phyloP scores from a whole-genome alignment of 192 early-diverging fungal species.

The Glomus cerebriforme region DNA sequence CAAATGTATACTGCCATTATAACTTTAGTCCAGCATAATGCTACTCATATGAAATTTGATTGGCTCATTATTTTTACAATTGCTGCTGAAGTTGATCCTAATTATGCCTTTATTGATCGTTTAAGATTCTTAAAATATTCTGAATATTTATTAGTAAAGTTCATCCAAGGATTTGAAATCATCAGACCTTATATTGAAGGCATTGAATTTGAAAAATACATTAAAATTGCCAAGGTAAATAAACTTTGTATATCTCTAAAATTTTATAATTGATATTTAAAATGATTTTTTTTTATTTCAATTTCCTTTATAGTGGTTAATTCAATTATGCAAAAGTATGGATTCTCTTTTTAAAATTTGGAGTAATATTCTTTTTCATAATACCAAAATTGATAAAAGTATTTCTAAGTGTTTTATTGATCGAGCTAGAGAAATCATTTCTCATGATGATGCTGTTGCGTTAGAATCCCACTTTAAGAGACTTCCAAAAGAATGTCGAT shows the following conservation, averaged over 20 bases:
- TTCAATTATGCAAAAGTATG: neutral
- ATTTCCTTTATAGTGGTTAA: neutral
- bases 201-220: neutral
- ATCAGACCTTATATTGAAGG: neutral
- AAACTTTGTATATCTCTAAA: neutral
- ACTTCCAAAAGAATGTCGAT: neutral
- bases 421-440: neutral
- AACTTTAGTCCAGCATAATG: neutral
- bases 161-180: neutral
- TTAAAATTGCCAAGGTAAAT: neutral
- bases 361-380: neutral
- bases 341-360: neutral
- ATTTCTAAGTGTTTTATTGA: neutral
- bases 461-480: neutral
- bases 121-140: neutral
- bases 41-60: neutral
- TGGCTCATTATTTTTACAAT: conserved; percentile 1
- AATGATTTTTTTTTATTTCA: neutral
- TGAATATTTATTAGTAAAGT: neutral
- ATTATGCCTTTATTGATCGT: neutral
- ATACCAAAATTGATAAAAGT: neutral
- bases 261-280: neutral
- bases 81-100: neutral
- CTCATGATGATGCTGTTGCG: neutral
- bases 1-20: neutral